Conservation (phyloP, 148 eudicot genomes). For the Cornus florida region DNA sequence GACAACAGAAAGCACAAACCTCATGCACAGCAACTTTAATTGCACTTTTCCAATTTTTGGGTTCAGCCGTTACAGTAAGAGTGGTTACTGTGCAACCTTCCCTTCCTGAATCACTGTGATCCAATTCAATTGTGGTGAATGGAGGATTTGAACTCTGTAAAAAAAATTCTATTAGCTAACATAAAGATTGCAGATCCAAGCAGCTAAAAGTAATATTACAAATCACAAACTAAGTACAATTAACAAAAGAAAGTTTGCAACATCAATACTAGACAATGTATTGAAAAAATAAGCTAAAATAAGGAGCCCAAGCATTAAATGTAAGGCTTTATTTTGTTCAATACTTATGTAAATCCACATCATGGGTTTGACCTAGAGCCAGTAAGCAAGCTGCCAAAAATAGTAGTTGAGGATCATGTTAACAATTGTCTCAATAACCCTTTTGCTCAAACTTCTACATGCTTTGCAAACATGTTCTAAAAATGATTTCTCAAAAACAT, state of each 20-base stretch:
- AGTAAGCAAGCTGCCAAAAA: not conserved
- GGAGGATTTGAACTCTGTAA: constrained; percentile 96
- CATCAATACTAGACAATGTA: not conserved
- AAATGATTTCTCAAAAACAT: not conserved
- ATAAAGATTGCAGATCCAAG: not conserved
- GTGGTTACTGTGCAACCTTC: constrained; percentile 99
- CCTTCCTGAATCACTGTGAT: constrained; percentile 99
- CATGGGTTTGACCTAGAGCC: not conserved
- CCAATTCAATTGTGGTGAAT: constrained; percentile 94
- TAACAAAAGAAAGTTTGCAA: not conserved
- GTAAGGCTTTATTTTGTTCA: not conserved
- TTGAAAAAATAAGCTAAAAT: not conserved
- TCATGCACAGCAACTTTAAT: constrained; percentile 97
- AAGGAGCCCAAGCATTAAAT: not conserved
- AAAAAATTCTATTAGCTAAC: constrained; percentile 20
- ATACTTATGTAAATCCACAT: not conserved
- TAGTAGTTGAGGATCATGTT: not conserved
- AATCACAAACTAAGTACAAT: not conserved
- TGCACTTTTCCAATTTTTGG: constrained; percentile 91
- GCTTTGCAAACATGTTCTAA: constrained; percentile 3
- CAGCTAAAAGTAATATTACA: not conserved
- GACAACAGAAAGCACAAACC: constrained; percentile 44
- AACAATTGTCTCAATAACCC: not conserved
- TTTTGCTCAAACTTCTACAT: constrained; percentile 2
- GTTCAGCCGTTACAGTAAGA: constrained; percentile 96